Conservation (phyloP, 2,329 filamentous ascomycete species). For the Cladophialophora bantiana region DNA sequence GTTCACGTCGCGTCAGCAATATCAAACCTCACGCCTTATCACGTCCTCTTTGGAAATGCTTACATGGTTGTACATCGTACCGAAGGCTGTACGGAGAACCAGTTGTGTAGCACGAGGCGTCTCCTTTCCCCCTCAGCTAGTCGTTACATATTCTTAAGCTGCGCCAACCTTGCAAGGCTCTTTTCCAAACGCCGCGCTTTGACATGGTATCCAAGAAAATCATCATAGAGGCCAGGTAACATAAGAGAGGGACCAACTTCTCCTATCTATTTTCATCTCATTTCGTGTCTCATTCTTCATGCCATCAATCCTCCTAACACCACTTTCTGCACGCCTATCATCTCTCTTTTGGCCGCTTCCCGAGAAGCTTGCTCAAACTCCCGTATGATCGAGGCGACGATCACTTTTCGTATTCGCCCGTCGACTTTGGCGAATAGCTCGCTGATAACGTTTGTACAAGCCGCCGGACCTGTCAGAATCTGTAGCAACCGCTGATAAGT, state of each 20-base stretch:
- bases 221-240: conserved; percentile 7
- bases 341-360: conserved; percentile 76
- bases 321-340: conserved; percentile 85
- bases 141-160: conserved; percentile 5
- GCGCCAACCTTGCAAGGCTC: neutral
- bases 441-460: conserved; percentile 73
- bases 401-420: conserved; percentile 81
- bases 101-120: neutral
- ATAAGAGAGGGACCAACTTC: neutral
- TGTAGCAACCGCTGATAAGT: conserved; percentile 81
- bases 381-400: conserved; percentile 83
- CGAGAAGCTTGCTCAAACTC: conserved; percentile 93
- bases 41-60: neutral
- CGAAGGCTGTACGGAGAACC: neutral
- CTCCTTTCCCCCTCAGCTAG: neutral
- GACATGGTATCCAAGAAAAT: conserved; percentile 30
- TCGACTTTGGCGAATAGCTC: conserved; percentile 93
- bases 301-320: conserved; percentile 84
- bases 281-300: conserved; percentile 20
- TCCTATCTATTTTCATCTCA: neutral
- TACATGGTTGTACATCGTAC: conserved; percentile 11
- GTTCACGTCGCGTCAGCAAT: neutral
- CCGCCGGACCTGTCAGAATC: conserved; percentile 75
- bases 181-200: conserved; percentile 23
- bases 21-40: conserved; percentile 3